Percentiles rank a stretch among this genome's conserved stretches.
Conservation (phyloP, 1,284 basidiomycete genomes). For the Pascua guehoae region DNA sequence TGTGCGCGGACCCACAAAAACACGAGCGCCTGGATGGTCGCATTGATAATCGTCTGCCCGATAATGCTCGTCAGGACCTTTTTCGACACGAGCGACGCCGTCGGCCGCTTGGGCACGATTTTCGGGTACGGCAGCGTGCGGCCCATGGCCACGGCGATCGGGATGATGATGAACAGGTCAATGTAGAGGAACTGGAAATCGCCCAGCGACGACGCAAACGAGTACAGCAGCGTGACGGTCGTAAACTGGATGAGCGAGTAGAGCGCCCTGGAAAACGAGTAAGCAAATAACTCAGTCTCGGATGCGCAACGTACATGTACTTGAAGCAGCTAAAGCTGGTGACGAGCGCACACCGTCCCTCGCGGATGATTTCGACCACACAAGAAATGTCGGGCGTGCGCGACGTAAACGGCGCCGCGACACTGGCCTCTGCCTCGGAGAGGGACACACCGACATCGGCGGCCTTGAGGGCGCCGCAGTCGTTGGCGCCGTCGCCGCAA, state of each 20-base stretch:
- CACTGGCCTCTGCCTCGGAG: slow-evolving; percentile 96
- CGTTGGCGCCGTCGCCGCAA: slow-evolving; percentile 99
- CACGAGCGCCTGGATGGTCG: slow-evolving; percentile 75
- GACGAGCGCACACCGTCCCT: slow-evolving; percentile 90
- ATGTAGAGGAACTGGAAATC: slow-evolving; percentile 98
- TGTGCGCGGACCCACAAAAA: slow-evolving; percentile 85
- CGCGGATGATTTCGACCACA: slow-evolving; percentile 92
- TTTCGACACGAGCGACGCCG: slow-evolving; percentile 92
- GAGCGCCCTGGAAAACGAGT: slow-evolving; percentile 37
- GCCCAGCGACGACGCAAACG: slow-evolving; percentile 90
- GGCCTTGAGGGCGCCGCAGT: slow-evolving; percentile 96
- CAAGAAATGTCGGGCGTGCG: slow-evolving; percentile 92
- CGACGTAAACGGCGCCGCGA: slow-evolving; percentile 98
- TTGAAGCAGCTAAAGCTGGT: slow-evolving; percentile 99
- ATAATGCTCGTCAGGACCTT: slow-evolving; percentile 91
- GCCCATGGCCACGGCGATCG: slow-evolving; percentile 94
- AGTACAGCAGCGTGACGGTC: slow-evolving; percentile 85
- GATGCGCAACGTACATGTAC: slow-evolving; percentile 70
- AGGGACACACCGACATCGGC: slow-evolving; percentile 96
- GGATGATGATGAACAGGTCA: slow-evolving; percentile 95
- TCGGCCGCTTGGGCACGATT: slow-evolving; percentile 86
- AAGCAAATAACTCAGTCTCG: background rate
- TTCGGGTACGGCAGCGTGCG: slow-evolving; percentile 83
- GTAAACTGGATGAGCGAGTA: slow-evolving; percentile 57
- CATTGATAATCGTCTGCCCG: slow-evolving; percentile 87